Conservation (phyloP, 352 stramenopile species). For the Elongisporangium prolatum region DNA sequence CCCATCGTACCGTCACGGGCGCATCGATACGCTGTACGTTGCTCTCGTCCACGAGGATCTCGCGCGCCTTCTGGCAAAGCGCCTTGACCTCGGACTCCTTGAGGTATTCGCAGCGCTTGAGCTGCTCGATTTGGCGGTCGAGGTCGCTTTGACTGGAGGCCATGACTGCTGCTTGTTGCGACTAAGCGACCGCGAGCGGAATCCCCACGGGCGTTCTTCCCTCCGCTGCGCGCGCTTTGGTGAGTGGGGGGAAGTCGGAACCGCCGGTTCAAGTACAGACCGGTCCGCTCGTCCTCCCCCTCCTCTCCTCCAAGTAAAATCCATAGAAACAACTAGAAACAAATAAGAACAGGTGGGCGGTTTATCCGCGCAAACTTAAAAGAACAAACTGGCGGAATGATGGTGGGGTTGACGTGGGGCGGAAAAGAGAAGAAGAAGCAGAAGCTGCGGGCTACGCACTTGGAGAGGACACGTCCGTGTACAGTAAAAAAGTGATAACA, state of each 20-base stretch:
- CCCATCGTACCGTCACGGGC: conserved; percentile 93
- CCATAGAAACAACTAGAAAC: neutral
- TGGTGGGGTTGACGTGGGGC: neutral
- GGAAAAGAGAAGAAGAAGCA: neutral
- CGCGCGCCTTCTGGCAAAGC: conserved; percentile 95
- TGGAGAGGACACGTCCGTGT: neutral
- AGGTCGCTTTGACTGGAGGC: conserved; percentile 80
- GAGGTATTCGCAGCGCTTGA: conserved; percentile 97
- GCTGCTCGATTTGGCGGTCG: conserved; percentile 86
- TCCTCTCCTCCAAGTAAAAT: neutral
- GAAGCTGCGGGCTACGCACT: neutral
- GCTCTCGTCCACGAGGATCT: conserved; percentile 99
- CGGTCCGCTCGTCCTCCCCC: neutral
- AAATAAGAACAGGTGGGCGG: neutral
- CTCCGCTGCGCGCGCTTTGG: conserved; percentile 1
- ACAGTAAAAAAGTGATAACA: too few relatives aligned
- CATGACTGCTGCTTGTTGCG: conserved; percentile 24
- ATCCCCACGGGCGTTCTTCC: neutral
- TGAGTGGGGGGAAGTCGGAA: neutral
- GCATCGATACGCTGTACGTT: conserved; percentile 99
- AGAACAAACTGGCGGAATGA: neutral
- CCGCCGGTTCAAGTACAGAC: neutral
- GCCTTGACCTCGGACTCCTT: conserved; percentile 98
- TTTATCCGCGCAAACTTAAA: conserved; percentile 1
- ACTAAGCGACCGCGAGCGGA: neutral